phyloP scores from a whole-genome alignment of 164 flowering plant genomes.

The Berberis vulgaris region DNA sequence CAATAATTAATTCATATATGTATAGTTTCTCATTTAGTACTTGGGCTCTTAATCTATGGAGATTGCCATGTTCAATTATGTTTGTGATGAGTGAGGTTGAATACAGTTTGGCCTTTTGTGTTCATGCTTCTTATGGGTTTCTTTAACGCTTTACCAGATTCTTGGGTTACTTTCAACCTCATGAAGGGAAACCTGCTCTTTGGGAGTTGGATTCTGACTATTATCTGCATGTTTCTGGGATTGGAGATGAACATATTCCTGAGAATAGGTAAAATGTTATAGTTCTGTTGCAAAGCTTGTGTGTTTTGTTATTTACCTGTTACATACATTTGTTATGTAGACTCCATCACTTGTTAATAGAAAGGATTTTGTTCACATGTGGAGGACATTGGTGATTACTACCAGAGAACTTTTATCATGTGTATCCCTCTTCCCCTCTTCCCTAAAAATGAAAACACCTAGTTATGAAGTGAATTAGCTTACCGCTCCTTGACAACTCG shows the following conservation, averaged over 20 bases:
- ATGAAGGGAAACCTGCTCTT: constrained; percentile 93
- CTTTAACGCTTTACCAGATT: constrained; percentile 40
- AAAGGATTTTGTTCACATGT: no score
- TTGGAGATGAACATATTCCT: constrained; percentile 63
- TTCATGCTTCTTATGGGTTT: not conserved
- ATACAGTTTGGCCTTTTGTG: not conserved
- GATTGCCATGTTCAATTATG: not conserved
- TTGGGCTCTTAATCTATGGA: no score
- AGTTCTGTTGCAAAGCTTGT: not conserved
- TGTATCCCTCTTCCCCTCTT: no score
- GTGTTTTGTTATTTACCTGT: not conserved
- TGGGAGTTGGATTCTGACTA: constrained; percentile 99
- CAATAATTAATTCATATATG: no score
- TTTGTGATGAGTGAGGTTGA: not conserved
- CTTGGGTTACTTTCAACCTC: constrained; percentile 92
- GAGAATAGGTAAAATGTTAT: constrained; percentile 30
- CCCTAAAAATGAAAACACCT: no score
- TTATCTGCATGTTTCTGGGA: constrained; percentile 89
- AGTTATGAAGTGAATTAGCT: no score
- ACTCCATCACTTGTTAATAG: no score
- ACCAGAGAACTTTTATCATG: no score
- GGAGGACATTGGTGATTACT: no score
- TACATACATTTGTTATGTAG: no score
- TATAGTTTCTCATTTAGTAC: no score
- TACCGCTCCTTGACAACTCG: no score